phyloP scores from a whole-genome alignment of 2,329 filamentous ascomycete genomes.

The Fusarium sp. region DNA sequence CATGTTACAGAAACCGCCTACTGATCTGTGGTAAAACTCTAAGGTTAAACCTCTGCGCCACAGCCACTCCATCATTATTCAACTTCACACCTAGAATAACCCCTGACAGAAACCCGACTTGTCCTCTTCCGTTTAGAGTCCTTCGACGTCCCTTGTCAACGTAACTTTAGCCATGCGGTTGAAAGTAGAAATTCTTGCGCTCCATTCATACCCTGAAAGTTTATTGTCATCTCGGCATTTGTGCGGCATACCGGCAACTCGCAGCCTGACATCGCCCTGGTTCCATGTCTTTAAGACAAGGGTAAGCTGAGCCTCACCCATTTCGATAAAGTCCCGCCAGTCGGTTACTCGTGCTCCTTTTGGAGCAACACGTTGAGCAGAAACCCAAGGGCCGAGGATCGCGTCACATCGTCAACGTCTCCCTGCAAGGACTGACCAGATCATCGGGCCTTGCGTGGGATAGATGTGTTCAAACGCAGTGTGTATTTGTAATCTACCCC shows the following conservation, averaged over 20 bases:
- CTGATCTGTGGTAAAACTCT: constrained; percentile 14
- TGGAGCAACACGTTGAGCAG: not conserved
- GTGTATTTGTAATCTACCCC: constrained; percentile 10
- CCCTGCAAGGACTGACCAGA: constrained; percentile 13
- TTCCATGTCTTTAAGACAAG: constrained; percentile 5
- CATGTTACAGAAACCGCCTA: not conserved
- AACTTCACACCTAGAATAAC: not conserved
- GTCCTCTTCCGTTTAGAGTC: constrained; percentile 5
- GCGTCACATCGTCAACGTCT: constrained; percentile 19
- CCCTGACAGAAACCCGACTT: constrained; percentile 12
- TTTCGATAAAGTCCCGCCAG: constrained; percentile 2
- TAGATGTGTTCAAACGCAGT: constrained; percentile 1
- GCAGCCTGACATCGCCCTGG: constrained; percentile 8
- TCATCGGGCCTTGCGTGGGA: constrained; percentile 24
- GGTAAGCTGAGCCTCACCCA: constrained; percentile 19
- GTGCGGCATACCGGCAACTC: constrained; percentile 34
- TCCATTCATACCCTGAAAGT: constrained; percentile 9
- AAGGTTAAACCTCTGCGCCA: constrained; percentile 12
- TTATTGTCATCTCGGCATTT: constrained; percentile 29
- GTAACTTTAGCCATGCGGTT: constrained; percentile 3
- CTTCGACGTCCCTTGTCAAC: not conserved
- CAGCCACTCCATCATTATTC: constrained; percentile 1
- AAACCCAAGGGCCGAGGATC: not conserved
- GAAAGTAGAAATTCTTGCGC: not conserved
- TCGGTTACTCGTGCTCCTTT: not conserved